Percentiles rank a stretch among this genome's conserved stretches.
Conservation (phyloP, 2,329 filamentous ascomycete genomes). For the Aspergillus ustus region DNA sequence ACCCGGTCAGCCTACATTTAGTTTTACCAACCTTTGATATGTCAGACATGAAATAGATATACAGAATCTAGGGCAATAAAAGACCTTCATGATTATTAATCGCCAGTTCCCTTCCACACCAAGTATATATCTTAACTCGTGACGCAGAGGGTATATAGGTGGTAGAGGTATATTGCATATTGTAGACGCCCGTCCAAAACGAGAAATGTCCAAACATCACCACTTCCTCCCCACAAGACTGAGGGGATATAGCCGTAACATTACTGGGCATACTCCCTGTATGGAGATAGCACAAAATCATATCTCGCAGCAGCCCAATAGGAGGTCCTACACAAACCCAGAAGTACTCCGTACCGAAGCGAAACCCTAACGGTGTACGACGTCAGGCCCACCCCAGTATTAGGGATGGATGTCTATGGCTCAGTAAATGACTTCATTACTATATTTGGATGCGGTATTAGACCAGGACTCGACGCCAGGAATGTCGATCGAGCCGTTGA, state of each 20-base stretch:
- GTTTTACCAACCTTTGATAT: conserved; percentile 76
- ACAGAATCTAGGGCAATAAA: neutral
- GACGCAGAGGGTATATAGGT: too few species aligned
- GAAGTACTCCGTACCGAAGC: too few species aligned
- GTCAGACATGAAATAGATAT: neutral
- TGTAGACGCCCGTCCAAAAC: too few species aligned
- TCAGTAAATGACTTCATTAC: conserved; percentile 6
- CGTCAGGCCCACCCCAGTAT: neutral
- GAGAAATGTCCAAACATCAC: too few species aligned
- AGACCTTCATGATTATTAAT: too few species aligned
- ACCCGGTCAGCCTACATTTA: conserved; percentile 80
- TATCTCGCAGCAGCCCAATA: neutral
- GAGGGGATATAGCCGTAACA: too few species aligned
- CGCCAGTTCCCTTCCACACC: too few species aligned
- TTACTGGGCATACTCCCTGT: too few species aligned
- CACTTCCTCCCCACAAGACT: too few species aligned
- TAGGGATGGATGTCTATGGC: neutral
- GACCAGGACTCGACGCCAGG: neutral
- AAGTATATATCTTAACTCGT: too few species aligned
- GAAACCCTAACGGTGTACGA: neutral
- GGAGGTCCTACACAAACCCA: too few species aligned
- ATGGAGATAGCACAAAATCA: neutral
- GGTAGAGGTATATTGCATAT: too few species aligned
- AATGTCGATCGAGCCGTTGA: neutral
- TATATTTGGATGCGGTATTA: conserved; percentile 1